Evolutionary conservation across 495 filamentous ascomycete genomes (phyloP).

Genomic region (Apodospora peruviana): DNA sequence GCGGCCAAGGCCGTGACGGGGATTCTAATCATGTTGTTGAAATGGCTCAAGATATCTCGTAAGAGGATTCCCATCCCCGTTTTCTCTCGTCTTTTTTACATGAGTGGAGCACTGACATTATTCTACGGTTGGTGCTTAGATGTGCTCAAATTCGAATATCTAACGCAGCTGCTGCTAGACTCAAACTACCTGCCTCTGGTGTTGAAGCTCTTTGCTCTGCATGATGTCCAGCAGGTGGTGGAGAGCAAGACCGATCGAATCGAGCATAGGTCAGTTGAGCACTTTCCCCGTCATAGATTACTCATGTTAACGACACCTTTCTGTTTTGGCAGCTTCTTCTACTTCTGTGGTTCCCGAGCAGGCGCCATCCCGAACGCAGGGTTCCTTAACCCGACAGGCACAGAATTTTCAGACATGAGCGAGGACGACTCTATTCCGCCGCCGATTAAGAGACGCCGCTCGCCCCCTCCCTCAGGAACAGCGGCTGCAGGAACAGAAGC

Average conservation of each 20-base stretch:
- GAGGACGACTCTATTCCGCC: conserved; percentile 64
- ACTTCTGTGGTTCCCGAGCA: conserved; percentile 64
- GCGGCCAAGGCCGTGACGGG: conserved; percentile 85
- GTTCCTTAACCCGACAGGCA: conserved; percentile 17
- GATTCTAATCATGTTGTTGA: conserved; percentile 75
- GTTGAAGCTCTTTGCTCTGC: conserved; percentile 85
- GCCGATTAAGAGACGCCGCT: conserved; percentile 59
- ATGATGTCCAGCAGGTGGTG: conserved; percentile 85
- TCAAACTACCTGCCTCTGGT: conserved; percentile 90
- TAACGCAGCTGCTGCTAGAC: conserved; percentile 88
- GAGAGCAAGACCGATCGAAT: conserved; percentile 78
- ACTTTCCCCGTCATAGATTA: not conserved
- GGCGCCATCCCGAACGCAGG: conserved; percentile 20
- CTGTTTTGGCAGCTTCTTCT: conserved; percentile 64
- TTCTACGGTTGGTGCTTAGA: conserved; percentile 56
- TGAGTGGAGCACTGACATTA: too few relatives aligned
- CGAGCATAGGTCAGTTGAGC: conserved; percentile 62
- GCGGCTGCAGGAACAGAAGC: not conserved
- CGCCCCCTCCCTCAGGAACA: conserved; percentile 23
- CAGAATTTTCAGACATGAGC: conserved; percentile 20
- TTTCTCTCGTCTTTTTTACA: too few relatives aligned
- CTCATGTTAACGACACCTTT: not conserved
- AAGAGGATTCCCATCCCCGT: conserved; percentile 35
- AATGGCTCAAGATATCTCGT: conserved; percentile 97
- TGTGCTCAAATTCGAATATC: conserved; percentile 90